Base-by-base conservation (phyloP, 2,329 filamentous ascomycete genomes). In the Diplodia corticola region DNA sequence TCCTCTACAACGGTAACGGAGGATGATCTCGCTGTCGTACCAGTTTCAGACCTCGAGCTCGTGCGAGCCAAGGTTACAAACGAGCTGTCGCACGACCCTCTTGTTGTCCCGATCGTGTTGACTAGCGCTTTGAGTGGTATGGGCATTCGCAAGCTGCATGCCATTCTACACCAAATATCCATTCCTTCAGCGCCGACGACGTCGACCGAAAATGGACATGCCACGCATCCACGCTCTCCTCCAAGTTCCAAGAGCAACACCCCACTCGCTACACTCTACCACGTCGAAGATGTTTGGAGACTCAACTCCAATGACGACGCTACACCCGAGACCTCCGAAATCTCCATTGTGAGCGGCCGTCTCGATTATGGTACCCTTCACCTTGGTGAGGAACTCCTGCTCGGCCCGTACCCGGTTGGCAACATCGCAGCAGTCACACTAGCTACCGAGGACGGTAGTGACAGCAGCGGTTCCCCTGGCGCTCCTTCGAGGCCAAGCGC, bases 271-370 rank as follows among this genome's bases (percentile, higher is more conserved):
- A 33, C 86, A 37, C 80, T 97, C 1, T 98, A 98, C 73, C 91
- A 97, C 73, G 86, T 98, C 26, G 94, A 98, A 74, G 94, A 97
- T 71, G 88, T 93, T 1, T 98, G 96, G 76, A 85, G 93, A 15
- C 86, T 66, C 17, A 66, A 63, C 48, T 40, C 57, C 26, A 51
- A 48, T 17, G 44, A 55, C 12, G 55, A 46, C 26, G 72, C 74
- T 1, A 71, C 73, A 5, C 74, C 49, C 17, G 57, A 63, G 15
- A 40, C 17, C 7, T 20, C 51, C 5, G 44, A 57, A 73, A 67
- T 70, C 68, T 69, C 87, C n/a, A 91, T 99, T 15, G 85, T 97
- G 5, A 93, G 92, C 49, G 94, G 94, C 0, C 87, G 95, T 69
- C 82, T 97, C 13, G 88, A 90, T n/a, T 90, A 91, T 70, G 94